Conservation (phyloP, 1,139 yeast genomes). For the Candida albicans region DNA sequence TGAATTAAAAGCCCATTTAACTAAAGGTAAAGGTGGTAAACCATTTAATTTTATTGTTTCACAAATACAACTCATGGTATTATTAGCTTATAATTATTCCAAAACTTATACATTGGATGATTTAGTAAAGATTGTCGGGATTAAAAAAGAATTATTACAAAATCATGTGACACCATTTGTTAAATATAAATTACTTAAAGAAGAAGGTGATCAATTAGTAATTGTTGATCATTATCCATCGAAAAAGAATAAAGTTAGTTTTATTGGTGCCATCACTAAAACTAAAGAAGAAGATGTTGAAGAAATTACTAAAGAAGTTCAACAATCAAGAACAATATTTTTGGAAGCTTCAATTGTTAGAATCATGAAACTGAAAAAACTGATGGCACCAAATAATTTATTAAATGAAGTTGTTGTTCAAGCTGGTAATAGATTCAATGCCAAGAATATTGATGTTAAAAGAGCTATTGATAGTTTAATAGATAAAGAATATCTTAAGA, state of each 20-base stretch:
- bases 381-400: slow-evolving; percentile 72
- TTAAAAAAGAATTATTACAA: slow-evolving; percentile 64
- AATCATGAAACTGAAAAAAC: slow-evolving; percentile 92
- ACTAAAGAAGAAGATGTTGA: slow-evolving; percentile 64
- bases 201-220: slow-evolving; percentile 54
- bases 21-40: slow-evolving; percentile 71
- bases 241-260: slow-evolving; percentile 80
- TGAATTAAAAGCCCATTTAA: slow-evolving; percentile 85
- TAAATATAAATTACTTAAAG: slow-evolving; percentile 64
- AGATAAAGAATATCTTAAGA: slow-evolving; percentile 80
- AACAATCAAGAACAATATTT: slow-evolving; percentile 82
- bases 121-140: slow-evolving; percentile 65
- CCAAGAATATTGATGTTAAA: slow-evolving; percentile 83
- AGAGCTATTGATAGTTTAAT: slow-evolving; percentile 82
- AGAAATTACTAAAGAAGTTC: slow-evolving; percentile 82
- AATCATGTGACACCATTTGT: slow-evolving; percentile 77
- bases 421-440: slow-evolving; percentile 80
- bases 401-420: slow-evolving; percentile 89
- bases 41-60: slow-evolving; percentile 83
- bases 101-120: slow-evolving; percentile 61
- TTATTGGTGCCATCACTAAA: slow-evolving; percentile 65
- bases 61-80: slow-evolving; percentile 81
- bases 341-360: slow-evolving; percentile 93
- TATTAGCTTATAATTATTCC: slow-evolving; percentile 72
- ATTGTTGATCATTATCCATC: slow-evolving; percentile 82